Conservation (phyloP, 148 eudicot genomes). For the Vaccinium darrowii region DNA sequence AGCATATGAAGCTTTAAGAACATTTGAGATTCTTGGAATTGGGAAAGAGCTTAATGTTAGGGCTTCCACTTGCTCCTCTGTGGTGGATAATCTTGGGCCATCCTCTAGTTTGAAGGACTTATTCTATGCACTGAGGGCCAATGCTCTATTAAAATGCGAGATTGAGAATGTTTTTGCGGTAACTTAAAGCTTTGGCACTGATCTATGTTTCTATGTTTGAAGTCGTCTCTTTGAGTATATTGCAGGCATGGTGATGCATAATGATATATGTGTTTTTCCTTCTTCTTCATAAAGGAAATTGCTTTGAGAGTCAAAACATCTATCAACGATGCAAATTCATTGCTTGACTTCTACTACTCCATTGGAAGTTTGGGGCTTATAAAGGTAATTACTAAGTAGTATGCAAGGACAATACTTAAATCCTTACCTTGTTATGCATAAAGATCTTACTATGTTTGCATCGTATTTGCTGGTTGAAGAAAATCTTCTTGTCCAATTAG, state of each 20-base stretch:
- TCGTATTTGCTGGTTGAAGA: not conserved
- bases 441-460: not conserved
- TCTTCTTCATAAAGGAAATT: constrained; percentile 41
- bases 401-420: not conserved
- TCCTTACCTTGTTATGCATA: not conserved
- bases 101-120: constrained; percentile 65
- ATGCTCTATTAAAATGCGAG: constrained; percentile 61
- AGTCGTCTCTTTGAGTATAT: constrained; percentile 3
- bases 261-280: not conserved
- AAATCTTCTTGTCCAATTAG: not conserved
- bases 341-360: constrained; percentile 69
- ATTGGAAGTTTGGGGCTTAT: constrained; percentile 67
- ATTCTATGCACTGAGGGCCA: constrained; percentile 60
- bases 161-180: constrained; percentile 50
- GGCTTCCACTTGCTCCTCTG: constrained; percentile 50
- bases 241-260: not conserved
- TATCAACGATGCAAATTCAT: constrained; percentile 45
- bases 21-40: constrained; percentile 72
- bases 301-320: constrained; percentile 61
- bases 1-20: constrained; percentile 71
- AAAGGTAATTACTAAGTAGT: constrained; percentile 51
- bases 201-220: not conserved
- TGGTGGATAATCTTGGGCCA: constrained; percentile 48
- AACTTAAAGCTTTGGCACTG: constrained; percentile 15
- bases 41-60: constrained; percentile 42